Percentiles rank a stretch among this genome's conserved stretches.
These are phyloP conservation scores for Spiraea crenata DNA, from an alignment of 331 rosid species.

Conservation along the genomic window DNA sequence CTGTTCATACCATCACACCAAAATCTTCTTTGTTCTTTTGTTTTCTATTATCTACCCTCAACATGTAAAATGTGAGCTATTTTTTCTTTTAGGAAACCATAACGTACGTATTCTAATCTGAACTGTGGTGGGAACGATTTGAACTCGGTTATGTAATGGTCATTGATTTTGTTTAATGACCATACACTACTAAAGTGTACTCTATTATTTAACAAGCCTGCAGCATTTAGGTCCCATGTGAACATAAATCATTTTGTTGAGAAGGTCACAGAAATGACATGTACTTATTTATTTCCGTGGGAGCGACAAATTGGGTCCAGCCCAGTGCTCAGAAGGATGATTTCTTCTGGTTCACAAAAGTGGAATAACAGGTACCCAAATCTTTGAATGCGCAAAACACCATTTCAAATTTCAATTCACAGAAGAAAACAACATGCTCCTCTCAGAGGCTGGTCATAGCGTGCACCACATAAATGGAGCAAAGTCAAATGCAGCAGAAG, in stretches of 20 bases:
- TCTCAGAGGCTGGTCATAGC: background rate
- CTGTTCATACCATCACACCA: constrained; percentile 32
- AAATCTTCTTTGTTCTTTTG: too few species aligned
- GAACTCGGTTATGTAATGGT: too few species aligned
- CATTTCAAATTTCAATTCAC: background rate
- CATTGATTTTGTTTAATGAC: background rate
- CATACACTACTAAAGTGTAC: background rate
- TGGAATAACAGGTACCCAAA: background rate
- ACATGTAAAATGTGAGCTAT: too few species aligned
- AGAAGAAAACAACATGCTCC: background rate
- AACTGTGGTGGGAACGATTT: too few species aligned
- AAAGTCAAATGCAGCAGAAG: background rate
- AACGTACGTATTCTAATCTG: too few species aligned
- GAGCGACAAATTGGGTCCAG: background rate
- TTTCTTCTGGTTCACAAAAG: background rate
- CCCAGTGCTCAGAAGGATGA: constrained; percentile 1
- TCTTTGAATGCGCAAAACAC: background rate
- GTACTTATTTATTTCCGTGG: background rate
- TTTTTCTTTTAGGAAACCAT: too few species aligned
- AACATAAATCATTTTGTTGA: background rate
- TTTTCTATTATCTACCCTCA: too few species aligned
- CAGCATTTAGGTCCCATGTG: background rate
- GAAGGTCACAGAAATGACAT: background rate
- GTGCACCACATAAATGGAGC: background rate
- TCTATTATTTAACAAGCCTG: too few species aligned